phyloP scores from a whole-genome alignment of 768 basidiomycete genomes.

The Porpolomopsis calyptriformis region DNA sequence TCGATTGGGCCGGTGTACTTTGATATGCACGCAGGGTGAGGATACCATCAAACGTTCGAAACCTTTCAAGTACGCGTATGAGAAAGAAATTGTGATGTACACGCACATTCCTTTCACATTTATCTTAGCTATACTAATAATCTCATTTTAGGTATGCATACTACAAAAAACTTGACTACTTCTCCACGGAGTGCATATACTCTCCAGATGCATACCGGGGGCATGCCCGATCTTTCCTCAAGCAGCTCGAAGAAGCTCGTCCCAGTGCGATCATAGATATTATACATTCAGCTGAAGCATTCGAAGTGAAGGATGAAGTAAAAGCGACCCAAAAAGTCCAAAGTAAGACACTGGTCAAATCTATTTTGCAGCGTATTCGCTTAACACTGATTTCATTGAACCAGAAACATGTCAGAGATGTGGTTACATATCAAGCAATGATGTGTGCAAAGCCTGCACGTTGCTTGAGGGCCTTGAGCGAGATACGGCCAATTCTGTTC shows the following conservation, averaged over 20 bases:
- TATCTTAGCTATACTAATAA: conserved; percentile 3
- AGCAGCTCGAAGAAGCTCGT: conserved; percentile 88
- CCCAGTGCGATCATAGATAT: conserved; percentile 97
- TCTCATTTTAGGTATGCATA: conserved; percentile 76
- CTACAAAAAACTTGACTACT: conserved; percentile 98
- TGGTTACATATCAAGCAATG: conserved; percentile 92
- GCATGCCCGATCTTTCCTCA: conserved; percentile 87
- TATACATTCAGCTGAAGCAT: conserved; percentile 91
- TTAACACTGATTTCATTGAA: conserved; percentile 7
- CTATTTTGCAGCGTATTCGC: not conserved
- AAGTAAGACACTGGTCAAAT: conserved; percentile 41
- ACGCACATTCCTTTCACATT: conserved; percentile 14
- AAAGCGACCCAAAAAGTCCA: conserved; percentile 74
- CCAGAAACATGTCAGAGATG: conserved; percentile 86
- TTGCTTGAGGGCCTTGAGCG: conserved; percentile 84
- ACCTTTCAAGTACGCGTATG: conserved; percentile 99
- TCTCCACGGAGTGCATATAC: conserved; percentile 98
- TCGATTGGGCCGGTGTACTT: conserved; percentile 84
- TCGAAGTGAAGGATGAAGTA: conserved; percentile 78
- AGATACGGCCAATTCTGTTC: conserved; percentile 56
- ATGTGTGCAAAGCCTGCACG: conserved; percentile 92
- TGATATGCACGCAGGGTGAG: conserved; percentile 91
- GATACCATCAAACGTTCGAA: conserved; percentile 95
- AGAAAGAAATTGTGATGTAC: conserved; percentile 99
- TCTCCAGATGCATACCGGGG: conserved; percentile 98